Evolutionary conservation across 1,139 yeast genomes (phyloP).

Genomic region (Meyerozyma sp.): DNA sequence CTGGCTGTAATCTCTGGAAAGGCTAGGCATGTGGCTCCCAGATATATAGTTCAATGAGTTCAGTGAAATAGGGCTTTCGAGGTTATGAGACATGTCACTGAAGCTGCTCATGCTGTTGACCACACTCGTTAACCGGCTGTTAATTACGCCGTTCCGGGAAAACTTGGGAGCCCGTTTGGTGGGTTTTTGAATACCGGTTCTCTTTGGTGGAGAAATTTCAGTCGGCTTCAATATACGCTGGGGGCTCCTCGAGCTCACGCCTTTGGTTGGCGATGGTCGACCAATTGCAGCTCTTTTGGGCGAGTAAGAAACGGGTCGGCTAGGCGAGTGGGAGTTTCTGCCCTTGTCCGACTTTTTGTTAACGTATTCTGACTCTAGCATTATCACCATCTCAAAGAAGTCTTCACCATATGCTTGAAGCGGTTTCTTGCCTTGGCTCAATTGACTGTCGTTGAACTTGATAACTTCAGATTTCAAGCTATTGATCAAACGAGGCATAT

Average conservation of each 20-base stretch:
- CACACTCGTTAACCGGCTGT: constrained; percentile 15
- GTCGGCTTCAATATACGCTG: not conserved
- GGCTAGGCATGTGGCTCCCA: constrained; percentile 4
- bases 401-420: constrained; percentile 43
- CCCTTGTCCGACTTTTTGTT: constrained; percentile 1
- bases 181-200: not conserved
- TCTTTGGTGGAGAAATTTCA: not conserved
- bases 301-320: not conserved
- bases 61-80: constrained; percentile 16
- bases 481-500: constrained; percentile 58
- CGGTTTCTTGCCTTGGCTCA: constrained; percentile 27
- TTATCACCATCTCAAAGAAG: constrained; percentile 36
- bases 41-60: not conserved
- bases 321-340: not conserved
- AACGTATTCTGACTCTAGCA: constrained; percentile 36
- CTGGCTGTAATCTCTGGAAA: constrained; percentile 7
- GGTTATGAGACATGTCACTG: constrained; percentile 5
- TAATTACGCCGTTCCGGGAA: not conserved
- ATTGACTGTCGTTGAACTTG: constrained; percentile 37
- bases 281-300: not conserved
- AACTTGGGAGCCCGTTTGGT: not conserved
- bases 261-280: not conserved
- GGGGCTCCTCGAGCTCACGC: not conserved
- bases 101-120: constrained; percentile 10
- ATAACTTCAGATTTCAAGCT: constrained; percentile 44